These are phyloP conservation scores for Glycine tomentella DNA, from an alignment of 306 rosid genomes.

Conservation along the genomic window DNA sequence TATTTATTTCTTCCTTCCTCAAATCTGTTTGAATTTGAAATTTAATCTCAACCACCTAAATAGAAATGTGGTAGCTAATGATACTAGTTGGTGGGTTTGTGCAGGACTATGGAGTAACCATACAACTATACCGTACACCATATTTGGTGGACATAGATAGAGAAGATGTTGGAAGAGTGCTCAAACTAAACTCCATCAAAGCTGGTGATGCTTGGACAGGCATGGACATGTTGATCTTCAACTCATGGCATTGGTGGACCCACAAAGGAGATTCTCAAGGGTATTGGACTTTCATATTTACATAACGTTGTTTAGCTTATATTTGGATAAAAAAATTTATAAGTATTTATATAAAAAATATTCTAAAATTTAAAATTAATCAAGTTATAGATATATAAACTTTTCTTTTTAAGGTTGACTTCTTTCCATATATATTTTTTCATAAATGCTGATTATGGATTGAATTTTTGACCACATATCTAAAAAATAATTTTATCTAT, in stretches of 20 bases:
- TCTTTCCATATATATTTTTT: too few species aligned
- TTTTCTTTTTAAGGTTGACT: too few species aligned
- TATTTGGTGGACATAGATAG: constrained; percentile 76
- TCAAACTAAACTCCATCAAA: constrained; percentile 66
- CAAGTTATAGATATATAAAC: too few species aligned
- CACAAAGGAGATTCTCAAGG: constrained; percentile 85
- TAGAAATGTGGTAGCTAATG: constrained; percentile 15
- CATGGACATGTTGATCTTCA: constrained; percentile 80
- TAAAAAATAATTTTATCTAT: too few species aligned
- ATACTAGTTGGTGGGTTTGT: not conserved
- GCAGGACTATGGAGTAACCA: constrained; percentile 76
- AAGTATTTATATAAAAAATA: too few species aligned
- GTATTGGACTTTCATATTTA: constrained; percentile 35
- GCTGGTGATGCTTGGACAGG: constrained; percentile 83
- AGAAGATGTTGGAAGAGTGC: constrained; percentile 71
- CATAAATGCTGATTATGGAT: too few species aligned
- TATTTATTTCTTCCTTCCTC: not conserved
- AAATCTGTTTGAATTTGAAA: not conserved
- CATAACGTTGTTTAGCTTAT: too few species aligned
- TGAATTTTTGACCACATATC: too few species aligned
- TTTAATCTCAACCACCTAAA: constrained; percentile 30
- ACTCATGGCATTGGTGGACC: constrained; percentile 99
- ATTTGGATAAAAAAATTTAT: too few species aligned
- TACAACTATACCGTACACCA: constrained; percentile 73
- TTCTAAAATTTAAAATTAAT: too few species aligned